phyloP scores from a whole-genome alignment of 371 early-diverging fungal genomes.

The Capniomyces stellatus region DNA sequence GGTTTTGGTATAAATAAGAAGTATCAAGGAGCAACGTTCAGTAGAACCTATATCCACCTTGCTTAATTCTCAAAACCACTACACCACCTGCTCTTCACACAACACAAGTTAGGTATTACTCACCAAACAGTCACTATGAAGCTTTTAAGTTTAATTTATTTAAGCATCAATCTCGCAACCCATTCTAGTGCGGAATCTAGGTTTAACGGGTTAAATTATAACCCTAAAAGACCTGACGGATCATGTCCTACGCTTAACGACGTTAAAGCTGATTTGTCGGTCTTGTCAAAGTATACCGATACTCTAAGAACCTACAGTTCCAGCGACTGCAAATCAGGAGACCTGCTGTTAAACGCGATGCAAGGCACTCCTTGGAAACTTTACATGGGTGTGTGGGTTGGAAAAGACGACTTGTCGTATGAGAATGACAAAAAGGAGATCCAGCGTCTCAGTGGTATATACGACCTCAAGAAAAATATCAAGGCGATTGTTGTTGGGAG shows the following conservation, averaged over 20 bases:
- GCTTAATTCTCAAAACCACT: too few relatives aligned
- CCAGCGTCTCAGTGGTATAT: constrained; percentile 17
- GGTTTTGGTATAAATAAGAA: too few relatives aligned
- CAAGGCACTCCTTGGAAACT: constrained; percentile 33
- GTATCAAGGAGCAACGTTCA: too few relatives aligned
- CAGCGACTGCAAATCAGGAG: constrained; percentile 36
- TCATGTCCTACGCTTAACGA: constrained; percentile 31
- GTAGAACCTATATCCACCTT: too few relatives aligned
- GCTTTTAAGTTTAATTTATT: too few relatives aligned
- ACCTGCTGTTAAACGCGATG: constrained; percentile 33
- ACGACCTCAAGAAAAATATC: constrained; percentile 27
- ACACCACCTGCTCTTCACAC: too few relatives aligned
- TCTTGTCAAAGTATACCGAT: constrained; percentile 30
- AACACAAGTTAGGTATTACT: too few relatives aligned
- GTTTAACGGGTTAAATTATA: constrained; percentile 38
- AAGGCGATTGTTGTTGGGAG: constrained; percentile 39
- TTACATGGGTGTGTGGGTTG: constrained; percentile 43
- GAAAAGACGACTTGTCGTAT: constrained; percentile 28
- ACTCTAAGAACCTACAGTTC: constrained; percentile 34
- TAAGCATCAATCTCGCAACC: too few relatives aligned
- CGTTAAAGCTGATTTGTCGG: constrained; percentile 27
- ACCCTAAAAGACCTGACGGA: constrained; percentile 27
- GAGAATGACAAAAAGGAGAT: constrained; percentile 30
- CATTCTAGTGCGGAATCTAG: constrained; percentile 7
- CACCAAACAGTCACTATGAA: too few relatives aligned